phyloP scores from a whole-genome alignment of 768 basidiomycete species.

The Lentinula sp. region DNA sequence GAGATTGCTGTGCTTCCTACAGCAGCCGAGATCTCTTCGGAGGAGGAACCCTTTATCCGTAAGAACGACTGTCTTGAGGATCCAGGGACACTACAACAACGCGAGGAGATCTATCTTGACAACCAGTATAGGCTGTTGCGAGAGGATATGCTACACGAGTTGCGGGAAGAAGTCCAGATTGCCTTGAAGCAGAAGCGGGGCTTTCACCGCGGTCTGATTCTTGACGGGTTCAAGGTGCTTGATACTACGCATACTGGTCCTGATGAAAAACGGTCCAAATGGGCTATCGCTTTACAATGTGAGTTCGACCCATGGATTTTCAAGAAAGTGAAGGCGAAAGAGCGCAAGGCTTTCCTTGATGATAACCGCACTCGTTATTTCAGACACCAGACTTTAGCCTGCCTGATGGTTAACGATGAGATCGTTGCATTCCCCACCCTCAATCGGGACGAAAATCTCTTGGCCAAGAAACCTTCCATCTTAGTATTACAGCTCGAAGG shows the following conservation, averaged over 20 bases:
- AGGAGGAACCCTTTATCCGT: conserved; percentile 42
- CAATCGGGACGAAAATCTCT: conserved; percentile 45
- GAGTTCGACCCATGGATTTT: conserved; percentile 29
- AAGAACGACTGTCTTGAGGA: conserved; percentile 38
- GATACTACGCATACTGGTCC: conserved; percentile 20
- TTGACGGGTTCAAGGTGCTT: conserved; percentile 30
- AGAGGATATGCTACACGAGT: conserved; percentile 56
- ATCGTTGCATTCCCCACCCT: conserved; percentile 50
- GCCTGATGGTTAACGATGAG: conserved; percentile 41
- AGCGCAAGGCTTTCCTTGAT: conserved; percentile 1
- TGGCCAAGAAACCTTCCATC: conserved; percentile 40
- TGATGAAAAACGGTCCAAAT: conserved; percentile 21
- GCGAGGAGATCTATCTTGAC: conserved; percentile 48
- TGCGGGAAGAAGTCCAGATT: conserved; percentile 49
- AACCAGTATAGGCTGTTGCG: conserved; percentile 62
- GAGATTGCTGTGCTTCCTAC: conserved; percentile 57
- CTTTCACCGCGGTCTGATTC: conserved; percentile 27
- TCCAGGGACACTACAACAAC: conserved; percentile 25
- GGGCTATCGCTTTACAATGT: conserved; percentile 37
- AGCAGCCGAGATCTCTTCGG: conserved; percentile 46
- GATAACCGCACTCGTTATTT: conserved; percentile 32
- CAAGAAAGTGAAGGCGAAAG: conserved; percentile 17
- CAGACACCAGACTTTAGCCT: conserved; percentile 49
- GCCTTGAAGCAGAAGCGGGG: conserved; percentile 34
- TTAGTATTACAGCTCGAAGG: conserved; percentile 51